A percentile compares a stretch with the other conserved stretches of the same genome.
These are phyloP conservation scores for Zygnema cylindricum DNA, from an alignment of 139 green algal species.

Conservation along the genomic window DNA sequence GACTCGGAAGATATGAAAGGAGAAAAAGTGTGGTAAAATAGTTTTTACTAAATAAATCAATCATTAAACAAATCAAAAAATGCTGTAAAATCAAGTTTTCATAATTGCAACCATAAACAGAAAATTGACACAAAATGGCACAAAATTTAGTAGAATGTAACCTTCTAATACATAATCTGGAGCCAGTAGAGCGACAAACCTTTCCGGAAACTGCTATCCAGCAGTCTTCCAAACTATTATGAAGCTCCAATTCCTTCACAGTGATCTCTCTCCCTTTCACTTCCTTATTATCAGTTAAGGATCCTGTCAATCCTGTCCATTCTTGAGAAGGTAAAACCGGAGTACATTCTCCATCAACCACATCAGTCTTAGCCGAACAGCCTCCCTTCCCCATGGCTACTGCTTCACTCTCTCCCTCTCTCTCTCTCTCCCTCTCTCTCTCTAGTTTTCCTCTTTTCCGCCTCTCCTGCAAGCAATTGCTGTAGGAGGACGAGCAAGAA, in stretches of 20 bases:
- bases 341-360: too few relatives aligned
- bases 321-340: too few relatives aligned
- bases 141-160: not conserved
- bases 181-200: constrained; percentile 2
- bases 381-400: too few relatives aligned
- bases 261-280: not conserved
- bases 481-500: too few relatives aligned
- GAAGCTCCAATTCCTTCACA: not conserved
- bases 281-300: too few relatives aligned
- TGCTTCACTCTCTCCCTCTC: too few relatives aligned
- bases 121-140: not conserved
- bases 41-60: not conserved
- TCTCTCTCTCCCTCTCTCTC: too few relatives aligned
- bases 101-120: not conserved
- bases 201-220: constrained; percentile 10
- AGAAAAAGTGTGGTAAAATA: not conserved
- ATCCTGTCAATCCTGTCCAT: too few relatives aligned
- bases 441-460: too few relatives aligned
- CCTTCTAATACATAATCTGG: not conserved
- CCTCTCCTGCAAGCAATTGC: too few relatives aligned
- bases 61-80: not conserved
- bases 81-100: not conserved
- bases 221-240: constrained; percentile 9
- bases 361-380: too few relatives aligned
- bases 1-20: too few relatives aligned